Evolutionary conservation across 176 grass and related monocot genomes (phyloP).

Genomic region (Hordeum vulgare): MorexV3_pseudomolecules_assembly NC_058519.1:468102741-468103240

Average conservation of each 20-base stretch:
- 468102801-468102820: background rate
- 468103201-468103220: background rate
- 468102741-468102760: background rate
- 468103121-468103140: background rate
- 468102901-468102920: background rate
- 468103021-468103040: slow-evolving; percentile 11
- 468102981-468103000: slow-evolving; percentile 12
- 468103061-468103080: background rate
- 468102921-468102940: slow-evolving; percentile 1
- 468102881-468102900: background rate
- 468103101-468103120: background rate
- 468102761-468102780: no score
- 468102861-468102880: background rate
- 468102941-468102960: slow-evolving; percentile 8
- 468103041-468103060: slow-evolving; percentile 8
- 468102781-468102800: background rate
- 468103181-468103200: background rate
- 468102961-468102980: background rate
- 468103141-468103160: background rate
- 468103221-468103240: background rate
- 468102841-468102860: background rate
- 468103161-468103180: background rate
- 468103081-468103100: slow-evolving; percentile 18
- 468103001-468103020: slow-evolving; percentile 17
- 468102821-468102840: background rate